These are phyloP conservation scores for Fragilariopsis cylindrus DNA, from an alignment of 108 stramenopile species.

Conservation along the genomic window DNA sequence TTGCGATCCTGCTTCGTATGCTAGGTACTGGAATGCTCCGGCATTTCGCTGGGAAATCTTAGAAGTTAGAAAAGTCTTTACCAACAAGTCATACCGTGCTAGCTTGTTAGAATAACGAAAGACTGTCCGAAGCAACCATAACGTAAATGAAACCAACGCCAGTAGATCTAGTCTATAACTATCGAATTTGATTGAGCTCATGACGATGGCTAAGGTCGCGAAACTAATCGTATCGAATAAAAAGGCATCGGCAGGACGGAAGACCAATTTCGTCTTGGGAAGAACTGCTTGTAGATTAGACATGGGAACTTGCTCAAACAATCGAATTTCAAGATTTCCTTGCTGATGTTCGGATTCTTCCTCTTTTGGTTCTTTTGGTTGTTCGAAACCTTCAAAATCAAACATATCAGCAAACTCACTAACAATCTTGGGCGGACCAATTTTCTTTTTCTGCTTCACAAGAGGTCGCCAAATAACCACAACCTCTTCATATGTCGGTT, in stretches of 20 bases:
- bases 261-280: slow-evolving; percentile 76
- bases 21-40: slow-evolving; percentile 73
- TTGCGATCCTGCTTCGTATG: slow-evolving; percentile 67
- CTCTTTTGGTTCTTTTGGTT: slow-evolving; percentile 20
- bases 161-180: slow-evolving; percentile 73
- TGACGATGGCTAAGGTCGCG: slow-evolving; percentile 52
- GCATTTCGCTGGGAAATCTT: slow-evolving; percentile 72
- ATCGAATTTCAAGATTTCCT: slow-evolving; percentile 55
- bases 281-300: slow-evolving; percentile 77
- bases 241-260: slow-evolving; percentile 83
- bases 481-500: slow-evolving; percentile 80
- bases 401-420: slow-evolving; percentile 76
- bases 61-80: slow-evolving; percentile 81
- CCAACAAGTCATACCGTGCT: slow-evolving; percentile 83
- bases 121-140: slow-evolving; percentile 70
- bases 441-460: slow-evolving; percentile 11
- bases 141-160: slow-evolving; percentile 64
- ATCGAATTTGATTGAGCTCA: slow-evolving; percentile 66
- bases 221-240: slow-evolving; percentile 71
- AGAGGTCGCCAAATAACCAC: slow-evolving; percentile 72
- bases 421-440: slow-evolving; percentile 53
- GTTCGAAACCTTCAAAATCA: slow-evolving; percentile 57
- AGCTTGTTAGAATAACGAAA: slow-evolving; percentile 83
- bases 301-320: slow-evolving; percentile 78
- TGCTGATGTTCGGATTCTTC: background rate